These are phyloP conservation scores for Mallotus japonicus DNA, from an alignment of 441 rosid genomes.

Conservation along the genomic window DNA sequence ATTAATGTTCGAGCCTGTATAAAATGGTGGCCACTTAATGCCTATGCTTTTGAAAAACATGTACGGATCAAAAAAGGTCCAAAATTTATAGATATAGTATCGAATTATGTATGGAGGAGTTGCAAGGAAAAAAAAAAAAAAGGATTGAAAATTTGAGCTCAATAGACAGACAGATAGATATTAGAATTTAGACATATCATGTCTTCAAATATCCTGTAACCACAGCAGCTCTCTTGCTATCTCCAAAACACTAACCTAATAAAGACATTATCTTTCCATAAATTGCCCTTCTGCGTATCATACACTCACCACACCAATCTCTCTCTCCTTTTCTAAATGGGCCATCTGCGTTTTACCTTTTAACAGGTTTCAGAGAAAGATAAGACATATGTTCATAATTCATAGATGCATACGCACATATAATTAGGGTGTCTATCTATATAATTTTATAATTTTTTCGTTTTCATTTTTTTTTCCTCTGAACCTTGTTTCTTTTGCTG, in stretches of 20 bases:
- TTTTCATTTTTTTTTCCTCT: neutral
- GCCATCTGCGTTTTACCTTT: constrained; percentile 34
- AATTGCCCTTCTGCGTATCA: constrained; percentile 32
- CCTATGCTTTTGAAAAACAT: too few relatives aligned
- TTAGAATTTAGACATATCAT: constrained; percentile 9
- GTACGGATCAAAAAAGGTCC: constrained; percentile 2
- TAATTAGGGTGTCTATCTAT: too few relatives aligned
- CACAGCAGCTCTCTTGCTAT: constrained; percentile 27
- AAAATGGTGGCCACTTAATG: too few relatives aligned
- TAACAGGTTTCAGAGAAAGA: constrained; percentile 23
- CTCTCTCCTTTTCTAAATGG: constrained; percentile 26
- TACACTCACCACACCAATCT: constrained; percentile 16
- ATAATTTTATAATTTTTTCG: neutral
- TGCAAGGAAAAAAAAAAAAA: neutral
- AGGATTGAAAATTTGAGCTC: neutral
- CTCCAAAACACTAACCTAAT: constrained; percentile 12
- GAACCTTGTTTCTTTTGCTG: neutral
- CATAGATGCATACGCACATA: too few relatives aligned
- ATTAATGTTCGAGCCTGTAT: too few relatives aligned
- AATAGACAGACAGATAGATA: too few relatives aligned
- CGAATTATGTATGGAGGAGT: constrained; percentile 11
- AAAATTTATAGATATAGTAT: neutral
- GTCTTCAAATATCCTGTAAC: constrained; percentile 37
- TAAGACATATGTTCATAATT: neutral
- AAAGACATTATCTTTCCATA: constrained; percentile 24